These are phyloP conservation scores for Oropetium thomaeum DNA, from an alignment of 176 grass and related monocot genomes.

Conservation along the genomic window DNA sequence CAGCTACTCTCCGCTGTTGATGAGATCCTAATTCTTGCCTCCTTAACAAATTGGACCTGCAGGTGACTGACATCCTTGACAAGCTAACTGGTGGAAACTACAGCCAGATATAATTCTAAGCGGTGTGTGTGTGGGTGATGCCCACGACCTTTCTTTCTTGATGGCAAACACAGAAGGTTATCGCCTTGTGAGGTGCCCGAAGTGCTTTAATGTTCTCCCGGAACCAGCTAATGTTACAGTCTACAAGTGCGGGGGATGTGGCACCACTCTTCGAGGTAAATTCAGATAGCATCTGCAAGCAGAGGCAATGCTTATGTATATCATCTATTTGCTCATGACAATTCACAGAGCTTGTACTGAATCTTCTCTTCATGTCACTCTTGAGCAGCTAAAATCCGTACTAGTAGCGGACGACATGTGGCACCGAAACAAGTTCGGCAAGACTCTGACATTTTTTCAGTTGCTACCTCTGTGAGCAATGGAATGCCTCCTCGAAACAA, in stretches of 20 bases:
- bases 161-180: slow-evolving; percentile 47
- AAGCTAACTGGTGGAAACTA: not conserved
- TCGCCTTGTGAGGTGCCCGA: slow-evolving; percentile 83
- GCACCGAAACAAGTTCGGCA: slow-evolving; percentile 33
- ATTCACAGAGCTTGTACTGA: slow-evolving; percentile 14
- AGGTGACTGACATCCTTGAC: not conserved
- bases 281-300: not conserved
- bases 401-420: slow-evolving; percentile 24
- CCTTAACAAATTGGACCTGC: slow-evolving; percentile 12
- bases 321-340: not conserved
- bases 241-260: slow-evolving; percentile 73
- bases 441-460: slow-evolving; percentile 10
- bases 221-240: slow-evolving; percentile 53
- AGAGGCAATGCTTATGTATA: not conserved
- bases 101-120: not conserved
- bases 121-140: slow-evolving; percentile 38
- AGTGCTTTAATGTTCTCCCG: slow-evolving; percentile 61
- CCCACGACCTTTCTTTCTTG: slow-evolving; percentile 7
- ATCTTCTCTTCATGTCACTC: not conserved
- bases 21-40: slow-evolving; percentile 2
- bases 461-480: slow-evolving; percentile 23
- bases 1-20: not conserved
- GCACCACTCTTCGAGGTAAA: slow-evolving; percentile 71
- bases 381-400: slow-evolving; percentile 62
- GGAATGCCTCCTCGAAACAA: slow-evolving; percentile 12